phyloP scores from a whole-genome alignment of 1,139 yeast genomes.

The Kodamaea sp. region DNA sequence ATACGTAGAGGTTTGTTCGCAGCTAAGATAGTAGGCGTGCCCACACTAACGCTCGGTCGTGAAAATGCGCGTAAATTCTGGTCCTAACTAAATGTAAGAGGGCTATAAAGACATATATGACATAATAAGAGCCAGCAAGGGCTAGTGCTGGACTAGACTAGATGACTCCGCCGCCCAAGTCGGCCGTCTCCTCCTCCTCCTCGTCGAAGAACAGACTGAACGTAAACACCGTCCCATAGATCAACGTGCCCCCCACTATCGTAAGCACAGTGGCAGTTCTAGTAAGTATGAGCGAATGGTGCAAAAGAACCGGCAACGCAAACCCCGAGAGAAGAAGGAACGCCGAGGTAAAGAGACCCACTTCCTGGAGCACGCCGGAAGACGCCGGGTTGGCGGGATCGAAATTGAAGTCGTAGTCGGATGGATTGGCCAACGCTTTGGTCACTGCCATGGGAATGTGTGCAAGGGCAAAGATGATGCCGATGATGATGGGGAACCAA shows the following conservation, averaged over 20 bases:
- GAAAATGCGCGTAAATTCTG: conserved; percentile 3
- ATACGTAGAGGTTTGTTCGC: too few relatives aligned
- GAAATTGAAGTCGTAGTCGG: conserved; percentile 49
- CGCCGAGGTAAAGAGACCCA: conserved; percentile 70
- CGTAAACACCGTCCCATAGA: conserved; percentile 71
- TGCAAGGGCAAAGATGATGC: conserved; percentile 56
- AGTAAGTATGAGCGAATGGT: conserved; percentile 63
- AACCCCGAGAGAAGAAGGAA: conserved; percentile 66
- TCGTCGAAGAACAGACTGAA: conserved; percentile 73
- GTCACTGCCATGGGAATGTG: conserved; percentile 64
- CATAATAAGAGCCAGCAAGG: too few relatives aligned
- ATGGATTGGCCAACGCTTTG: conserved; percentile 30
- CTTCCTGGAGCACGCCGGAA: conserved; percentile 45
- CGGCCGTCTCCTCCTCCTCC: conserved; percentile 45
- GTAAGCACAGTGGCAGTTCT: conserved; percentile 63
- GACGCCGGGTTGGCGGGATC: conserved; percentile 38
- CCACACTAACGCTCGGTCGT: conserved; percentile 2
- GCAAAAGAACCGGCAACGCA: conserved; percentile 65
- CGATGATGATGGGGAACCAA: conserved; percentile 74
- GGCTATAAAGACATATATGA: background rate
- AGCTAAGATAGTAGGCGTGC: background rate
- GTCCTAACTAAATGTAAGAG: background rate
- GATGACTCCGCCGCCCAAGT: conserved; percentile 33
- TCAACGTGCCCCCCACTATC: conserved; percentile 66
- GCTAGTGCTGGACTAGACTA: too few relatives aligned